Evolutionary conservation across 345 rosid genomes (phyloP).

Genomic region (Pseudoturritis turrita): DNA sequence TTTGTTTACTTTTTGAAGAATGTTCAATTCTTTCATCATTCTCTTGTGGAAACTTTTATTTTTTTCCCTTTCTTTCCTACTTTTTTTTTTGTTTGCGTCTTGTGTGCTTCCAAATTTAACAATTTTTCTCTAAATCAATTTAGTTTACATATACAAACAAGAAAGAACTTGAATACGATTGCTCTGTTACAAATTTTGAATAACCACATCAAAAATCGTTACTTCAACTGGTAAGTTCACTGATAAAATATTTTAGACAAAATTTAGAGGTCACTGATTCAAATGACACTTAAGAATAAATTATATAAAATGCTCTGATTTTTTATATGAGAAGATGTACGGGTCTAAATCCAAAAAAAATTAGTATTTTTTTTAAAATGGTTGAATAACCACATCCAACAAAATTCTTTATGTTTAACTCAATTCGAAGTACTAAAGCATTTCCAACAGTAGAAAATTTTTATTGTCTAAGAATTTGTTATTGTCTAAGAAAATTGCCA

Average conservation of each 20-base stretch:
- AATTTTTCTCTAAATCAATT: neutral
- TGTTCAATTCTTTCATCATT: conserved; percentile 72
- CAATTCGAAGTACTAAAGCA: neutral
- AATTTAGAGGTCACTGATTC: no score
- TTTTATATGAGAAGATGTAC: no score
- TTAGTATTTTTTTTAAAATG: no score
- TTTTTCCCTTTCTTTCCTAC: neutral
- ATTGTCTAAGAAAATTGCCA: neutral
- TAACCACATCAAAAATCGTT: no score
- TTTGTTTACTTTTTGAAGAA: conserved; percentile 35
- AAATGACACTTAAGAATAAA: no score
- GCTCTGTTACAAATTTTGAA: neutral
- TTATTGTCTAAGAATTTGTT: no score
- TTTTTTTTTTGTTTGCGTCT: neutral
- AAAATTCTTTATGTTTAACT: neutral
- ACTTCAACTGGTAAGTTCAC: no score
- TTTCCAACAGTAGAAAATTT: neutral
- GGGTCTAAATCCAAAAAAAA: no score
- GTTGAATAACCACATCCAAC: no score
- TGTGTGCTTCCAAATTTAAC: neutral
- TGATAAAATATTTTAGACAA: no score
- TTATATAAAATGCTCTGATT: no score
- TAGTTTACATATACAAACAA: neutral
- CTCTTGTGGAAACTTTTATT: conserved; percentile 45
- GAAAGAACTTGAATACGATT: neutral